These are phyloP conservation scores for Sporothrix pallida DNA, from an alignment of 2,329 filamentous ascomycete species.

Conservation along the genomic window DNA sequence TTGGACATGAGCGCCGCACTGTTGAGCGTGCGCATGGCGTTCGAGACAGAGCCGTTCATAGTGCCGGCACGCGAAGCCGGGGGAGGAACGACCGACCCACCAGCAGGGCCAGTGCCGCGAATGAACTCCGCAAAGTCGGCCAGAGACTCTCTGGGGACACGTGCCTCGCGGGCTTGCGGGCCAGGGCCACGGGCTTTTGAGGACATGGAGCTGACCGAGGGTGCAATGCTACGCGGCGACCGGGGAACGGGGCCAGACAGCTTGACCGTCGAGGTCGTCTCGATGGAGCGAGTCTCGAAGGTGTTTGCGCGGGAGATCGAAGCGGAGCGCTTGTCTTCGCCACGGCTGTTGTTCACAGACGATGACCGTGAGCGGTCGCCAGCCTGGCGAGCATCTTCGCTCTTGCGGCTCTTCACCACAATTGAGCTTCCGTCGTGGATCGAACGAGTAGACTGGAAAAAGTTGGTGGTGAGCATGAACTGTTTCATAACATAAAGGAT, in stretches of 20 bases:
- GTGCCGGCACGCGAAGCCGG: slow-evolving; percentile 1
- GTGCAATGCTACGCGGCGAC: slow-evolving; percentile 42
- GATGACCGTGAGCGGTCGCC: slow-evolving; percentile 55
- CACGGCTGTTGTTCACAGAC: slow-evolving; percentile 50
- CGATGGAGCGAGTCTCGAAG: slow-evolving; percentile 40
- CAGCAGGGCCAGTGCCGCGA: slow-evolving; percentile 77
- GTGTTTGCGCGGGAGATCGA: slow-evolving; percentile 44
- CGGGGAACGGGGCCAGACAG: slow-evolving; percentile 35
- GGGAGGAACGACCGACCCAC: slow-evolving; percentile 35
- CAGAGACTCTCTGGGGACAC: slow-evolving; percentile 71
- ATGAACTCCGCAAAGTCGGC: slow-evolving; percentile 90
- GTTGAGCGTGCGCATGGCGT: slow-evolving; percentile 45
- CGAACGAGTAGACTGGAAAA: slow-evolving; percentile 49
- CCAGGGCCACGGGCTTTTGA: slow-evolving; percentile 44
- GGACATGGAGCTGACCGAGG: slow-evolving; percentile 37
- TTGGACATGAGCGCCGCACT: slow-evolving; percentile 43
- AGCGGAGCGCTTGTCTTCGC: slow-evolving; percentile 46
- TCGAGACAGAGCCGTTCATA: slow-evolving; percentile 34
- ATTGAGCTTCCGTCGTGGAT: slow-evolving; percentile 51
- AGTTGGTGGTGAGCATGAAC: slow-evolving; percentile 12
- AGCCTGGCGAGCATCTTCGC: slow-evolving; percentile 52
- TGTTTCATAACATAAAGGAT: neutral
- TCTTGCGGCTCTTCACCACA: slow-evolving; percentile 52
- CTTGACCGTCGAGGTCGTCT: slow-evolving; percentile 39
- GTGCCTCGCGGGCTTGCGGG: slow-evolving; percentile 70